These are phyloP conservation scores for Avicennia marina DNA, from an alignment of 257 asterid species.

Conservation along the genomic window DNA sequence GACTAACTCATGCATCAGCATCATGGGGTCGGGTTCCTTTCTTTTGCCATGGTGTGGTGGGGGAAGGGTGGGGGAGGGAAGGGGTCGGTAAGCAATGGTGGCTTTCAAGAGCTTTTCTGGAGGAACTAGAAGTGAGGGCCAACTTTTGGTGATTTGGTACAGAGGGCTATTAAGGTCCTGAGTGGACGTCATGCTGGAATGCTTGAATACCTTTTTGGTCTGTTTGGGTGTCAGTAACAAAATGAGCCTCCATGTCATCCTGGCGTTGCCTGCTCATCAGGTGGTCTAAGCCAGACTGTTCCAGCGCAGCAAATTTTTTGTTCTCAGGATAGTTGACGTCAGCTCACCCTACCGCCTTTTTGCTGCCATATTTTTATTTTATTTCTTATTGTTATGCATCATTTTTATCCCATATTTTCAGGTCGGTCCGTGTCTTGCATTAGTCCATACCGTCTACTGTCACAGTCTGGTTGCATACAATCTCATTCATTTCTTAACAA, in stretches of 20 bases:
- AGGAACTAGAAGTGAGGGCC: slow-evolving; percentile 20
- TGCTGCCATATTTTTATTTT: slow-evolving; percentile 13
- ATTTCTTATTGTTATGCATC: slow-evolving; percentile 23
- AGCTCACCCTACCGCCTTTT: slow-evolving; percentile 22
- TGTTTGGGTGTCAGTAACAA: slow-evolving; percentile 10
- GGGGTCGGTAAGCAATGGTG: slow-evolving; percentile 20
- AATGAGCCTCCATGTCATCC: slow-evolving; percentile 18
- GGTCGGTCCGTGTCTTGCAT: slow-evolving; percentile 46
- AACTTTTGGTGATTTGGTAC: slow-evolving; percentile 9
- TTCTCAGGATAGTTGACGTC: slow-evolving; percentile 15
- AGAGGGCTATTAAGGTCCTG: slow-evolving; percentile 25
- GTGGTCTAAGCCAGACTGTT: slow-evolving; percentile 8
- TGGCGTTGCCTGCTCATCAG: slow-evolving; percentile 24
- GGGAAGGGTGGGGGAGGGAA: slow-evolving; percentile 1
- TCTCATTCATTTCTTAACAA: slow-evolving; percentile 40
- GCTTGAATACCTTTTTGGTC: slow-evolving; percentile 21
- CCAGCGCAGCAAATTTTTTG: slow-evolving; percentile 20
- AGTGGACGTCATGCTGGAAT: slow-evolving; percentile 20
- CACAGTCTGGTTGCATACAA: slow-evolving; percentile 39
- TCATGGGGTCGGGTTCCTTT: slow-evolving; percentile 41
- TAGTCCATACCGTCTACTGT: too few species aligned
- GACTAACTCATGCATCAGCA: slow-evolving; percentile 76
- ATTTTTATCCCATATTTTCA: slow-evolving; percentile 11
- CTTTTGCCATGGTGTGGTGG: slow-evolving; percentile 24
- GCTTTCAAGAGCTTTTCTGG: slow-evolving; percentile 18